phyloP scores from a whole-genome alignment of 1,139 yeast genomes.

The Sugiyamaella sp. region DNA sequence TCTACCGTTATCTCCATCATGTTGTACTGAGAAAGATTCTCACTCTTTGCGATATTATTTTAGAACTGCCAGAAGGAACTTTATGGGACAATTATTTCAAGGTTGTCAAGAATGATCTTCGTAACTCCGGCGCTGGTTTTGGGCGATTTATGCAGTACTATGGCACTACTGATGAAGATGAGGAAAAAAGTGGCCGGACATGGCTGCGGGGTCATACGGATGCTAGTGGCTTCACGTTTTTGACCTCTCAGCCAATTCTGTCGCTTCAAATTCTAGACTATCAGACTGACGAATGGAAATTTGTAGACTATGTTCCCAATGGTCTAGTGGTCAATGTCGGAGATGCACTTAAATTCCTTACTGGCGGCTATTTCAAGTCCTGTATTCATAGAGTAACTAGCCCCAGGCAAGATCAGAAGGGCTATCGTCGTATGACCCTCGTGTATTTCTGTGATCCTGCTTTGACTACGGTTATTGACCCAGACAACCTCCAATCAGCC shows the following conservation, averaged over 20 bases:
- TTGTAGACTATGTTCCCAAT: slow-evolving; percentile 50
- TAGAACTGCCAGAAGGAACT: slow-evolving; percentile 50
- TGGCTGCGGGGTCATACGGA: slow-evolving; percentile 58
- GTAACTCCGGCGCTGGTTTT: slow-evolving; percentile 46
- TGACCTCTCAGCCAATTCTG: slow-evolving; percentile 52
- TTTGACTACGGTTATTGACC: slow-evolving; percentile 44
- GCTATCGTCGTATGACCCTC: slow-evolving; percentile 47
- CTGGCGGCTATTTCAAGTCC: slow-evolving; percentile 54
- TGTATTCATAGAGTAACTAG: slow-evolving; percentile 51
- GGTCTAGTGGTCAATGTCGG: slow-evolving; percentile 54
- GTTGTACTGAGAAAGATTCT: slow-evolving; percentile 45
- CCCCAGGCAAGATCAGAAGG: slow-evolving; percentile 50
- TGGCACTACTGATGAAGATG: slow-evolving; percentile 41
- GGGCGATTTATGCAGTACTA: slow-evolving; percentile 50
- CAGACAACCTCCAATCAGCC: slow-evolving; percentile 47
- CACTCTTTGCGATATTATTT: slow-evolving; percentile 47
- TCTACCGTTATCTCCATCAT: slow-evolving; percentile 34
- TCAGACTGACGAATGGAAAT: slow-evolving; percentile 52
- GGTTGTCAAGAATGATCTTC: slow-evolving; percentile 37
- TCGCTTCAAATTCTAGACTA: slow-evolving; percentile 54
- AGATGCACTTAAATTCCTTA: slow-evolving; percentile 52
- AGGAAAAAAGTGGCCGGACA: slow-evolving; percentile 41
- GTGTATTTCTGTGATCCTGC: slow-evolving; percentile 51
- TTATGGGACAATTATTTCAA: slow-evolving; percentile 43
- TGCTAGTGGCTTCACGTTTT: slow-evolving; percentile 52